phyloP scores from a whole-genome alignment of 1,284 basidiomycete species.

The Cryptococcus amylolentus region DNA sequence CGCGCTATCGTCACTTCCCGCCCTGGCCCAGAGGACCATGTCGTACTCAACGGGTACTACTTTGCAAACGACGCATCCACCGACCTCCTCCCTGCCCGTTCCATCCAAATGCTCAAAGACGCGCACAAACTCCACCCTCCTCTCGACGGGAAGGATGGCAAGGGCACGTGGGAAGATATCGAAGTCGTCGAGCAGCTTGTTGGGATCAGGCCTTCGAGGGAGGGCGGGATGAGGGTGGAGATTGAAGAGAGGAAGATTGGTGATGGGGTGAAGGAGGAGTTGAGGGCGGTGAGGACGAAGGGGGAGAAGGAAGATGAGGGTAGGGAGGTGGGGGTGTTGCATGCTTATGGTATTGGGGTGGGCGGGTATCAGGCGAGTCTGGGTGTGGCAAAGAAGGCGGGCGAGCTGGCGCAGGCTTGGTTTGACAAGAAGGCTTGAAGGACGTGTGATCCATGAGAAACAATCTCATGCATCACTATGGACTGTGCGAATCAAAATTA shows the following conservation, averaged over 20 bases:
- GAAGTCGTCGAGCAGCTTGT: conserved; percentile 62
- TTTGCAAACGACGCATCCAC: conserved; percentile 35
- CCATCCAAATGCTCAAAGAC: conserved; percentile 45
- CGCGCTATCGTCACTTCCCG: conserved; percentile 49
- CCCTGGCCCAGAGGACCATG: conserved; percentile 44
- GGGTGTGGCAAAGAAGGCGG: conserved; percentile 46
- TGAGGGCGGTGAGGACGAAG: conserved; percentile 2
- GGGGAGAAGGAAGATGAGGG: conserved; percentile 37
- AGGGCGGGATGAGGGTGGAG: conserved; percentile 66
- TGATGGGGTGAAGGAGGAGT: conserved; percentile 9
- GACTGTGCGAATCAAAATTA: no score
- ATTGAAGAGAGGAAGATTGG: conserved; percentile 56
- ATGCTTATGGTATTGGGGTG: conserved; percentile 64
- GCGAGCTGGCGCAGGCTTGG: conserved; percentile 25
- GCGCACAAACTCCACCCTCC: conserved; percentile 45
- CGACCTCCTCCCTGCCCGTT: conserved; percentile 29
- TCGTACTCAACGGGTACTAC: conserved; percentile 45
- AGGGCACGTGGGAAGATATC: conserved; percentile 42
- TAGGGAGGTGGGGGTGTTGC: conserved; percentile 57
- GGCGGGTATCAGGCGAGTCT: conserved; percentile 44
- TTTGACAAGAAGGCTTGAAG: not conserved
- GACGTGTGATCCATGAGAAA: no score
- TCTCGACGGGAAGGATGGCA: conserved; percentile 31
- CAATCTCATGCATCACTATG: no score
- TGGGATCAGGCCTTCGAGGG: conserved; percentile 67